Conservation (phyloP, 2,329 filamentous ascomycete species). For the Microcera coccophila region DNA sequence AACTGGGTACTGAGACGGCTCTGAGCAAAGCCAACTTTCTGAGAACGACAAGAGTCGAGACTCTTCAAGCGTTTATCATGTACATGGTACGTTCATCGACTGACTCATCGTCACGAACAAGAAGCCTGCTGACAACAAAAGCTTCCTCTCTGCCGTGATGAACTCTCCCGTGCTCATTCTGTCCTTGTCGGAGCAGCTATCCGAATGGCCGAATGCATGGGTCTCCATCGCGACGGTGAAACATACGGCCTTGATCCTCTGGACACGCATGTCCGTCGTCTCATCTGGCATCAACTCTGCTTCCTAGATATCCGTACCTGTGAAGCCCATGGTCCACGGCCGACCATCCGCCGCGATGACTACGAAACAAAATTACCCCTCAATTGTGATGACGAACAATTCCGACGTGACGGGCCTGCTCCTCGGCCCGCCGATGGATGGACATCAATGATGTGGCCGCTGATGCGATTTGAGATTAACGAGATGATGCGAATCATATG, state of each 20-base stretch:
- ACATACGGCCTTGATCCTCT: constrained; percentile 62
- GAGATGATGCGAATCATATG: constrained; percentile 69
- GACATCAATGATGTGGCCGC: constrained; percentile 64
- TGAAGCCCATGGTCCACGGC: constrained; percentile 68
- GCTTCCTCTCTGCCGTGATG: constrained; percentile 67
- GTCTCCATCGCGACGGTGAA: constrained; percentile 66
- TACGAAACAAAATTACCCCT: constrained; percentile 70
- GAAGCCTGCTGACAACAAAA: constrained; percentile 31
- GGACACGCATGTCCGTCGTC: constrained; percentile 66
- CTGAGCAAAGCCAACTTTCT: constrained; percentile 67
- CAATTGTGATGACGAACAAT: constrained; percentile 64
- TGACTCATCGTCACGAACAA: neutral
- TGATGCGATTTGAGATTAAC: constrained; percentile 68
- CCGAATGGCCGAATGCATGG: constrained; percentile 73
- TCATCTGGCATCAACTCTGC: constrained; percentile 75
- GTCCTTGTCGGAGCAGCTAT: constrained; percentile 69
- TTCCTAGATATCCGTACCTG: constrained; percentile 72
- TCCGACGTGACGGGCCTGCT: constrained; percentile 35
- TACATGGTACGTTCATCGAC: constrained; percentile 57
- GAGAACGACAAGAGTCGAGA: constrained; percentile 64
- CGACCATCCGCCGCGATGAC: constrained; percentile 67
- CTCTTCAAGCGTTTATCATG: constrained; percentile 72
- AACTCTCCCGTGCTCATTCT: constrained; percentile 70
- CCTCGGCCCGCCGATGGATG: constrained; percentile 49
- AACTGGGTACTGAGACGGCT: constrained; percentile 63